Evolutionary conservation across 345 rosid species (phyloP).

Genomic region (Rhizophora apiculata): DNA sequence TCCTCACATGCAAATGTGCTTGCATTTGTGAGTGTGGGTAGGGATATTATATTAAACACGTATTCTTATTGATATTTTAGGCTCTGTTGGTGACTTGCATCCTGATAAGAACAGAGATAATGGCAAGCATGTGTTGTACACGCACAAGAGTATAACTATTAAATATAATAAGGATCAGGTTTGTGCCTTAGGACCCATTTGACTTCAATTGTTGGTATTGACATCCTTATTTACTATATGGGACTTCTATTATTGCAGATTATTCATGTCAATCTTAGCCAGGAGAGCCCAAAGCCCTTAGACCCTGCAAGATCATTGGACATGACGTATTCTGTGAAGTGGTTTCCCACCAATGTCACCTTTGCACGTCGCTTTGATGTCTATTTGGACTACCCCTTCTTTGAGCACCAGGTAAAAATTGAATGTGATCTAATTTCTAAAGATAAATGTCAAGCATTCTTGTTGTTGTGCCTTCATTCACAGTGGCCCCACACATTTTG

Average conservation of each 20-base stretch:
- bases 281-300: conserved; percentile 69
- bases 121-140: conserved; percentile 66
- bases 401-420: conserved; percentile 81
- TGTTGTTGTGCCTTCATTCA: not conserved
- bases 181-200: conserved; percentile 19
- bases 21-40: not conserved
- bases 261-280: conserved; percentile 81
- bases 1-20: not conserved
- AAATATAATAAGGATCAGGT: conserved; percentile 87
- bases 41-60: not conserved
- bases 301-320: conserved; percentile 62
- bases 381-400: conserved; percentile 87
- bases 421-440: not conserved
- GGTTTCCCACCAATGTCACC: conserved; percentile 63
- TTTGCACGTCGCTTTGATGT: conserved; percentile 92
- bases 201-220: not conserved
- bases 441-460: not conserved
- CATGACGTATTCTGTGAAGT: conserved; percentile 81
- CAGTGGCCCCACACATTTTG: too few relatives aligned
- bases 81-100: conserved; percentile 82
- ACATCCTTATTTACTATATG: conserved; percentile 1
- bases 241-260: conserved; percentile 41
- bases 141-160: conserved; percentile 66
- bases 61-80: conserved; percentile 34
- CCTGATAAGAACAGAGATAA: conserved; percentile 74